Evolutionary conservation across 164 flowering plant species (phyloP), one percentile per base, ranked within the genome.

Genomic region (Vitis rupestris): DNA sequence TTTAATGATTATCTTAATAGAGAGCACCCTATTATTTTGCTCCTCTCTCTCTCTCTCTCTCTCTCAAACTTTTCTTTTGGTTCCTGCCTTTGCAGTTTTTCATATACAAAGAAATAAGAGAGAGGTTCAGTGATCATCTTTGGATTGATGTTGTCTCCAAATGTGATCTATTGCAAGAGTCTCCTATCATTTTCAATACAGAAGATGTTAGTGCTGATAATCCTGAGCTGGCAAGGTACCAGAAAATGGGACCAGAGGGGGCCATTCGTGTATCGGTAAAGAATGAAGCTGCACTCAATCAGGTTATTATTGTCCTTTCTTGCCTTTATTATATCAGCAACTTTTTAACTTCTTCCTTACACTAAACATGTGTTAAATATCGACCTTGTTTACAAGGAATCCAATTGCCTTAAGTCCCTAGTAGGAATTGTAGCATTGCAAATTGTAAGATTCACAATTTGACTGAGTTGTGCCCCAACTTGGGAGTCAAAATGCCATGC

Each of bases 101-200:
- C 62, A 86, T 82, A 59, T 95, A 93, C 78, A 88, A 85, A 73
- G 98, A 91, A 76, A 86, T 95, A n/a, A 84, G 66, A 70, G 90
- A 88, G 55, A 88, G 95, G 78, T 95, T 90, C 76, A 70, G 74
- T 12, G 77, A 84, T 68, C 96, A 90, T 78, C 87, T 93, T 60
- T 95, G 99, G 99, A 78, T 95, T 67, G 96, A 95, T 76, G 97
- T 90, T 54, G 89, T 93, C 67, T 95, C 98, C 60, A 95, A 95
- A 82, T 87, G 88, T 72, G 98, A 95, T 80, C 80, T 95, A 56
- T 65, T 92, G 61, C 74, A 81, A 72, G 82, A 79, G 12, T 76
- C 89, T 47, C 87, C 96, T 3, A 76, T 76, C 29, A 12, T 72
- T 53, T 80, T 72, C 68, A 55, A 63, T 72, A 81, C 84, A 8